Base-by-base conservation (phyloP, 352 stramenopile species). In the Phytopythium chamaehyphon region DNA sequence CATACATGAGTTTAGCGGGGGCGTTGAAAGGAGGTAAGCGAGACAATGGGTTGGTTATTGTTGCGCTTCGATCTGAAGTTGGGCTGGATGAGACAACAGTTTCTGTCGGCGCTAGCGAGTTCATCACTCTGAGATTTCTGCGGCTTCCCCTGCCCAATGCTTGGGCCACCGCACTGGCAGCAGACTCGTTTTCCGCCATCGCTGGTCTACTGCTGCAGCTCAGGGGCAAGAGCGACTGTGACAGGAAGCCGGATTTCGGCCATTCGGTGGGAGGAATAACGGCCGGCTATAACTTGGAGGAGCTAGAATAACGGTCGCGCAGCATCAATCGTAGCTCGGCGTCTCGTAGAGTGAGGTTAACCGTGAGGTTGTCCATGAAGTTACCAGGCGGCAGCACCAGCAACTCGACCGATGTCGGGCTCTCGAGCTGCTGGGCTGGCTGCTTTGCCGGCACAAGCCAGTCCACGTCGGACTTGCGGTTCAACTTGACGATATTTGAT, bases 141-240 rank as follows among this genome's bases (percentile, higher is more conserved):
- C 49, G 67, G 24, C 59, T 21, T 2, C 45, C 45, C n/a, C 6
- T 31, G 18, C 26, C 62, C 2, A 86, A 42, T 4, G 67, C 69
- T 18, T 86, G 71, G 19, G 61, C 66, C 2, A 83, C 69, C 14
- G 74, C 73, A 42, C 47, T 59, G 14, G 60, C 71, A 40, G 61
- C 63, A 38, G 61, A 63, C 15, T 26, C 51, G 21, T 51, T 12
- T 11, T 10, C 21, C 22, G 28, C 9, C 28, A 33, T 33, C 28
- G 28, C 28, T 33, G 28, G 5, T 22, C 8, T 12, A 23, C 7
- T 16, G 40, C 21, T 31, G 40, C 21, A 47, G 38, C 15, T n/a
- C n/a, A 19, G 28, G 9, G 28, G 28, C 28, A 33, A 33, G 28
- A 33, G 28, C 28, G 28, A 9, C 9, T 33, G 28, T 33, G 28